Percentiles rank a stretch among this genome's conserved stretches.
phyloP scores from a whole-genome alignment of 257 asterid species.

The Vinca minor region DNA sequence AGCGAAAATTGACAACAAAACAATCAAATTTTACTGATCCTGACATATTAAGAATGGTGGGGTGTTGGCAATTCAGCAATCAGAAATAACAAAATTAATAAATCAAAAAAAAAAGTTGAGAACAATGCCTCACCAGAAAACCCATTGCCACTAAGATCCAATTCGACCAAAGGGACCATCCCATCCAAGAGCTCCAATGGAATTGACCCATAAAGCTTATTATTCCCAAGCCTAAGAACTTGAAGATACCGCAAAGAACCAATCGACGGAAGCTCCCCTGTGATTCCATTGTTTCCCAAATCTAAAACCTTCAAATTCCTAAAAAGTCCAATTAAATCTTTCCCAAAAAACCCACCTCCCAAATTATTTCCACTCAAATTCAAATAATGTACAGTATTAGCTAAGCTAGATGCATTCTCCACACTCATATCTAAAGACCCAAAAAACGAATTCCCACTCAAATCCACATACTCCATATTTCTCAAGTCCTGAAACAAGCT shows the following conservation, averaged over 20 bases:
- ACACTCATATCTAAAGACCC: constrained; percentile 46
- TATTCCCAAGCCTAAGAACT: constrained; percentile 51
- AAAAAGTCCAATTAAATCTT: constrained; percentile 43
- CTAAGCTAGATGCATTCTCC: constrained; percentile 58
- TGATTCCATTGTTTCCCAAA: constrained; percentile 50
- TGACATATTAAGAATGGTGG: background rate
- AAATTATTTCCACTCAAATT: constrained; percentile 59
- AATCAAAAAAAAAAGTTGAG: background rate
- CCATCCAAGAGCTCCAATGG: constrained; percentile 62
- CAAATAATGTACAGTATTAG: constrained; percentile 48
- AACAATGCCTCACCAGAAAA: constrained; percentile 52
- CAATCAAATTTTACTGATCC: background rate
- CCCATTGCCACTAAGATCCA: constrained; percentile 75
- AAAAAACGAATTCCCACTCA: constrained; percentile 51
- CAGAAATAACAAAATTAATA: background rate
- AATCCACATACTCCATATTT: constrained; percentile 64
- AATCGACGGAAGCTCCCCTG: constrained; percentile 56
- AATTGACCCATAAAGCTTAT: constrained; percentile 52
- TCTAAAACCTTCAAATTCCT: constrained; percentile 61
- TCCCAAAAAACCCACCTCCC: constrained; percentile 50
- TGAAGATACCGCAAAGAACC: constrained; percentile 47
- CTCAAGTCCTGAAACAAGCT: constrained; percentile 49
- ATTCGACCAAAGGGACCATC: constrained; percentile 48
- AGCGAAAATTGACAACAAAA: background rate
- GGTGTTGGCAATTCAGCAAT: background rate